Conservation (phyloP, 441 rosid genomes). For the Pelargonium exstipulatum region DNA sequence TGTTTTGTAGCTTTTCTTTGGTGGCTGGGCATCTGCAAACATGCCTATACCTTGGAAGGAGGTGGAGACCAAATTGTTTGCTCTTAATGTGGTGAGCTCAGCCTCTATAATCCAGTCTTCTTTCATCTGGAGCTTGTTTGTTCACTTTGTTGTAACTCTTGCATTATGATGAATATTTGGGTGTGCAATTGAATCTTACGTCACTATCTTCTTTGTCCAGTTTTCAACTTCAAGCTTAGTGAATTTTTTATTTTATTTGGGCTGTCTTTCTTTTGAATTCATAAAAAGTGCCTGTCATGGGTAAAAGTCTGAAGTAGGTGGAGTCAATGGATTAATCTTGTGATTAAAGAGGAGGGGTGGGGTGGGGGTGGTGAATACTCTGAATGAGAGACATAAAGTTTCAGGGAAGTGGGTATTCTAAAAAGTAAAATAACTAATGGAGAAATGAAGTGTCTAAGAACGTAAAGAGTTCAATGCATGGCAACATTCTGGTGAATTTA, state of each 20-base stretch:
- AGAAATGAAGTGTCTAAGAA: neutral
- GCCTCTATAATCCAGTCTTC: slow-evolving; percentile 2
- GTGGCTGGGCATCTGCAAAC: slow-evolving; percentile 57
- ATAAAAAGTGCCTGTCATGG: no score
- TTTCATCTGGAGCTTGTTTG: slow-evolving; percentile 2
- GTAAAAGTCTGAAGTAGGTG: no score
- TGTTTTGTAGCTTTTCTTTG: slow-evolving; percentile 54
- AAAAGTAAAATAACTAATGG: neutral
- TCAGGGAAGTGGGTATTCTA: neutral
- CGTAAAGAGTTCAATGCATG: neutral
- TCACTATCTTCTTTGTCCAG: neutral
- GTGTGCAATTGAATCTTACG: neutral
- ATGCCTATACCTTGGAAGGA: slow-evolving; percentile 66
- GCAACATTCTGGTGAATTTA: neutral
- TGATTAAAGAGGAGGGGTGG: no score
- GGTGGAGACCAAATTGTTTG: slow-evolving; percentile 76
- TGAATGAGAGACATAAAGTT: neutral
- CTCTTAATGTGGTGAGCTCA: slow-evolving; percentile 69
- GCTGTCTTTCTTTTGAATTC: neutral
- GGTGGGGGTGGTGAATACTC: neutral
- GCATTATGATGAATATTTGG: slow-evolving; percentile 1
- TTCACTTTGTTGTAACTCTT: neutral
- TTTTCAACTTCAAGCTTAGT: neutral
- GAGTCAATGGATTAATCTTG: no score
- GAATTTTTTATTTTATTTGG: neutral